These are phyloP conservation scores for Irpex rosettiformis DNA, from an alignment of 1,284 basidiomycete species.

Conservation along the genomic window DNA sequence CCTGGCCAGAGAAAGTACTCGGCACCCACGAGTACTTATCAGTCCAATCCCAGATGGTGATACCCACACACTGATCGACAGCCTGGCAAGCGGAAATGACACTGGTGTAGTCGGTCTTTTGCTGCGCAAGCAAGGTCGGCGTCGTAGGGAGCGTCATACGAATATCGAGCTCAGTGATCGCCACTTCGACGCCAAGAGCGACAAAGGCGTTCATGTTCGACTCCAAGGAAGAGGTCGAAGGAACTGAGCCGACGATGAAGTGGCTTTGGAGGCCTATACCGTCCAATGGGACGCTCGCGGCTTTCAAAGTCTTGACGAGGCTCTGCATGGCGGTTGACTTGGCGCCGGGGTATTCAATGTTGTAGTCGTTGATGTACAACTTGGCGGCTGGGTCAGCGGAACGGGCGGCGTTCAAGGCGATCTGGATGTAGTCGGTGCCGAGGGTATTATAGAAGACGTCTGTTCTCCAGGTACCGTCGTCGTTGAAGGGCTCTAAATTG, in stretches of 20 bases:
- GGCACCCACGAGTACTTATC: slow-evolving; percentile 40
- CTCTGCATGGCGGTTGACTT: slow-evolving; percentile 46
- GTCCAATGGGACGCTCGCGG: slow-evolving; percentile 42
- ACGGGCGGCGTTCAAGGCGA: slow-evolving; percentile 43
- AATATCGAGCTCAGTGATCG: slow-evolving; percentile 54
- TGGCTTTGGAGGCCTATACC: slow-evolving; percentile 50
- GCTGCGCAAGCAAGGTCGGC: slow-evolving; percentile 41
- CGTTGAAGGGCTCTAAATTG: slow-evolving; percentile 47
- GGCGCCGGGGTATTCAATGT: slow-evolving; percentile 31
- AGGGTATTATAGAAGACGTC: slow-evolving; percentile 46
- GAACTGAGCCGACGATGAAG: slow-evolving; percentile 46
- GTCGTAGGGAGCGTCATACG: slow-evolving; percentile 52
- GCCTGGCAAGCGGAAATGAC: slow-evolving; percentile 43
- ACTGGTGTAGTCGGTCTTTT: slow-evolving; percentile 44
- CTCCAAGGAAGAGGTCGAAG: slow-evolving; percentile 28
- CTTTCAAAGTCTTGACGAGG: slow-evolving; percentile 40
- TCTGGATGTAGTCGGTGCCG: slow-evolving; percentile 38
- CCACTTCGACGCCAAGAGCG: slow-evolving; percentile 49
- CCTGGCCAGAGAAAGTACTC: slow-evolving; percentile 31
- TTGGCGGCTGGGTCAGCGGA: slow-evolving; percentile 41
- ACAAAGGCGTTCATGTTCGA: slow-evolving; percentile 43
- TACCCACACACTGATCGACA: slow-evolving; percentile 41
- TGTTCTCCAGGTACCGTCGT: slow-evolving; percentile 50
- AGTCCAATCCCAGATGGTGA: slow-evolving; percentile 50
- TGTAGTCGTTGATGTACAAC: slow-evolving; percentile 55